Evolutionary conservation across 768 basidiomycete species (phyloP), one percentile per base, ranked within the genome.

Genomic region (Russula sp.): DNA sequence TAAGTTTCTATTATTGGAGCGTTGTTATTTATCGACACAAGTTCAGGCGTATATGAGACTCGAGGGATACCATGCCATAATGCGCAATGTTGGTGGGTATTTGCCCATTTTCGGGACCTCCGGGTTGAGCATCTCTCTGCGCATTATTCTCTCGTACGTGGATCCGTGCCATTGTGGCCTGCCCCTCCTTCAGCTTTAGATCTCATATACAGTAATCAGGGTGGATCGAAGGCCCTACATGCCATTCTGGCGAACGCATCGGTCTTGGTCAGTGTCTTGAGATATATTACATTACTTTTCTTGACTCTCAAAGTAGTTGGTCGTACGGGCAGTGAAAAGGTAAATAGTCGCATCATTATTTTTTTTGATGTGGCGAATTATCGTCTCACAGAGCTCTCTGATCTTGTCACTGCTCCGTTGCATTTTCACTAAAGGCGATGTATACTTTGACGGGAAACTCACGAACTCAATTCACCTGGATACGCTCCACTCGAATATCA

Each of bases 301-400:
- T n/a, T 52, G 42, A 53, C 38, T 1, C n/a, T 16, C 6, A 3
- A 8, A 46, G 14, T 29, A 79, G 82, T 85, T 39, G 84, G 84
- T 5, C 72, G 83, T 20, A 86, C 84, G 2, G 84, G 84, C 13
- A 80, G 79, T 67, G 83, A 83, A 45, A 79, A 79, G 72, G 75
- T 75, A 54, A 22, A 14, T 25, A 3, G 36, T 29, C 25, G 35
- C 41, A 32, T 16, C 16, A 48, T 70, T 63, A 58, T 18, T 56
- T 59, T 42, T 48, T 60, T 51, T 43, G 32, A 43, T 35, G 13
- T 6, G 11, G 16, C 3, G 41, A 25, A 34, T 29, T 16, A 34
- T 13, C 20, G 20, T 8, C 7, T 20, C 5, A 13, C 66, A 79
- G 77, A 79, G 78, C 59, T 79, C 79, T 7, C 61, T 82, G 63